Evolutionary conservation across 148 eudicot species (phyloP), one percentile per base, ranked within the genome.

Genomic region (Linanthus parryae): DNA sequence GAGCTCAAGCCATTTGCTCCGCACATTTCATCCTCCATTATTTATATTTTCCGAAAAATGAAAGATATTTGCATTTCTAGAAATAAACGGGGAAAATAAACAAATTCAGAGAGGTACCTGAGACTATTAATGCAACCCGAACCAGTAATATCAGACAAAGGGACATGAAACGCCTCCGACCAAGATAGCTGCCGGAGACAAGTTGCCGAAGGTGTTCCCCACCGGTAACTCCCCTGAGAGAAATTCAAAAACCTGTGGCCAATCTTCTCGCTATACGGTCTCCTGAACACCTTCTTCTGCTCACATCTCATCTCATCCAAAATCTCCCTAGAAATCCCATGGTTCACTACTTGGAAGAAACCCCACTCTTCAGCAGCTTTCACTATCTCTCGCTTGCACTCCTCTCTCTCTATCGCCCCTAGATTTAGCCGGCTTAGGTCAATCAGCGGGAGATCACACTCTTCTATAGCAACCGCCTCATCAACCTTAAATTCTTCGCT

Each of bases 141-240:
- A 35, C 42, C 50, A 29, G 70, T 57, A 20, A 78, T 48, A 68
- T 73, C 84, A 40, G 56, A 78, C 45, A 86, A 46, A 19, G 86
- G 85, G 20, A 91, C 88, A 59, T 91, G 97, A 69, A 83, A 91
- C 0, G 95, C 94, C 56, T 91, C 97, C 0, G 94, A 83, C 97
- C 97, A 91, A 46, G 86, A 75, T 12, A 91, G 31, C 66, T 91
- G 97, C 6, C 34, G 11, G 8, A 81, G 75, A 39, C 79, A 65
- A 48, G 78, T 91, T 2, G 95, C 81, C 13, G 89, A 39, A 1
- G 94, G 94, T 7, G 95, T 67, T 0, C 97, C 97, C 95, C 95
- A 91, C 4, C 95, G 82, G 51, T 91, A 91, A 46, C 86, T 76
- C 8, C 94, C 94, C 0, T 62, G 61, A 13, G 86, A 76, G 26